Conservation (phyloP, 1,284 basidiomycete species). For the Exobasidium rhododendri region DNA sequence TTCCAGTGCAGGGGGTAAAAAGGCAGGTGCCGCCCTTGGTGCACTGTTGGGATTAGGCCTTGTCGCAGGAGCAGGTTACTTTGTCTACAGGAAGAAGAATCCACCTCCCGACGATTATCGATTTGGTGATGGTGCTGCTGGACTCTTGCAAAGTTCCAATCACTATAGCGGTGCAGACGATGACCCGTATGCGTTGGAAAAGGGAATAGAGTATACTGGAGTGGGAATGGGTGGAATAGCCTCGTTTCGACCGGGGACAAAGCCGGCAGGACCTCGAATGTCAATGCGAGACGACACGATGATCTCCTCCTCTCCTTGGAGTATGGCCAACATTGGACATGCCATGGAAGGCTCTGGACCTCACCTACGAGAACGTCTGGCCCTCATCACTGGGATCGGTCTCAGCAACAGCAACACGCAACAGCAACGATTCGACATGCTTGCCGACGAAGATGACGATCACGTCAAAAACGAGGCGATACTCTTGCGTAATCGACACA, state of each 20-base stretch:
- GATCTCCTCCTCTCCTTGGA: conserved; percentile 24
- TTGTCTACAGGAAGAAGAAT: conserved; percentile 29
- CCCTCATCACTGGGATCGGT: conserved; percentile 36
- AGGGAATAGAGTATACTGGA: conserved; percentile 14
- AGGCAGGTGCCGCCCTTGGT: conserved; percentile 40
- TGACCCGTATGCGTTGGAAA: conserved; percentile 32
- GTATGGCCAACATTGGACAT: conserved; percentile 36
- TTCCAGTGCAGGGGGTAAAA: conserved; percentile 19
- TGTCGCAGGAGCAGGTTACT: conserved; percentile 37
- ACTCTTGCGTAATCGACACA: neutral
- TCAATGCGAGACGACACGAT: neutral
- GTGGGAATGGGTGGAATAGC: neutral
- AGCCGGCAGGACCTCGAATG: conserved; percentile 9
- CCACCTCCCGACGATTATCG: conserved; percentile 22
- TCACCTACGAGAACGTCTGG: conserved; percentile 36
- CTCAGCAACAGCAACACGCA: conserved; percentile 17
- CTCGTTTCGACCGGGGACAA: conserved; percentile 1
- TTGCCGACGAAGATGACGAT: conserved; percentile 43
- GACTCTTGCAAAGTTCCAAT: conserved; percentile 23
- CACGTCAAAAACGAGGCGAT: conserved; percentile 10
- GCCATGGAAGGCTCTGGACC: conserved; percentile 46
- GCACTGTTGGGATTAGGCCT: conserved; percentile 39
- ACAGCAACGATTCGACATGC: conserved; percentile 46
- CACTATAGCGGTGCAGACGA: conserved; percentile 20
- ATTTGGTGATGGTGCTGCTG: conserved; percentile 28